Percentiles rank a stretch among this genome's conserved stretches.
phyloP scores from a whole-genome alignment of 495 filamentous ascomycete species.

The Penicillium subrubescens region DNA sequence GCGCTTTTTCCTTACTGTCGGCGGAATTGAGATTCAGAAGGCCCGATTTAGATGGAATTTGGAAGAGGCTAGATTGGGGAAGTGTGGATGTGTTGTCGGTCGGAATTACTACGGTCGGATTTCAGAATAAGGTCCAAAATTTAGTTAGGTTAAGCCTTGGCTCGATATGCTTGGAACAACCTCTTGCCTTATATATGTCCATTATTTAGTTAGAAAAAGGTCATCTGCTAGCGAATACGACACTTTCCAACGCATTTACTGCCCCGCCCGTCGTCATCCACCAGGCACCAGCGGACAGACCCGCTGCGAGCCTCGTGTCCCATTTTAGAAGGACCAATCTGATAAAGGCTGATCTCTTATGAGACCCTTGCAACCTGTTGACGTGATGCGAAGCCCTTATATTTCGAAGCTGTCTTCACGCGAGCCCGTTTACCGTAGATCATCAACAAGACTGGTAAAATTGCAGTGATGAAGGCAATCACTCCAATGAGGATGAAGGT shows the following conservation, averaged over 20 bases:
- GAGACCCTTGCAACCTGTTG: conserved; percentile 10
- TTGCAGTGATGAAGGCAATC: conserved; percentile 12
- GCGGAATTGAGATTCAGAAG: not conserved
- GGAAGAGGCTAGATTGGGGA: not conserved
- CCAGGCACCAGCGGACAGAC: not conserved
- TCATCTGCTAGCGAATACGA: not conserved
- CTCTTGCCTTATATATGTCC: not conserved
- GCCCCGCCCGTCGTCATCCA: not conserved
- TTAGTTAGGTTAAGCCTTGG: not conserved
- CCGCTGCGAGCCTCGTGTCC: not conserved
- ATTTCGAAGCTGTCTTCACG: conserved; percentile 11
- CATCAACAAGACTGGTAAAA: conserved; percentile 16
- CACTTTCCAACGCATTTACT: not conserved
- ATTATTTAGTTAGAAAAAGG: not conserved
- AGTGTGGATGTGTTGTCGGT: not conserved
- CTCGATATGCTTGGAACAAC: not conserved
- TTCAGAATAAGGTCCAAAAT: not conserved
- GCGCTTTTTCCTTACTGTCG: not conserved
- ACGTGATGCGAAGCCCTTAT: conserved; percentile 8
- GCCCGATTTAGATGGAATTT: not conserved
- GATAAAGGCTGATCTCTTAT: not conserved
- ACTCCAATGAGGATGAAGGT: conserved; percentile 21
- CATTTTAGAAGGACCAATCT: not conserved
- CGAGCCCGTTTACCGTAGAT: conserved; percentile 19
- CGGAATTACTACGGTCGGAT: not conserved